Evolutionary conservation across 2,329 filamentous ascomycete genomes (phyloP).

Genomic region (Penicillium italicum): DNA sequence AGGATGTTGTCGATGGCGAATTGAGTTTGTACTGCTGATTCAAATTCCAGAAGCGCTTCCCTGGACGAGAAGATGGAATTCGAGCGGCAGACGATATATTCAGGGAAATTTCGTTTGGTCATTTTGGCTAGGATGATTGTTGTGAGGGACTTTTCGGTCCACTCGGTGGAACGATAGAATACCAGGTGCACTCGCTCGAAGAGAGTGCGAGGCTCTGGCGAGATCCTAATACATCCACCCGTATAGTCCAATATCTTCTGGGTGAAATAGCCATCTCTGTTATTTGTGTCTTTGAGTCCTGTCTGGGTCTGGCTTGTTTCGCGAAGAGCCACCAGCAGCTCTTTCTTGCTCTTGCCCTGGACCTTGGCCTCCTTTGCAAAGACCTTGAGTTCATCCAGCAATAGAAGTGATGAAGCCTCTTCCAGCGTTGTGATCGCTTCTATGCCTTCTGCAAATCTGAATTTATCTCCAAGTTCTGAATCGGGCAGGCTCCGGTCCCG

Average conservation of each 20-base stretch:
- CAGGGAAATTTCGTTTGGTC: conserved; percentile 78
- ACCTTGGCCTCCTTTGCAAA: conserved; percentile 84
- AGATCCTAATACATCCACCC: conserved; percentile 80
- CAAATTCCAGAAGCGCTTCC: conserved; percentile 75
- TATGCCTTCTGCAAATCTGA: conserved; percentile 77
- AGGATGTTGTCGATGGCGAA: conserved; percentile 76
- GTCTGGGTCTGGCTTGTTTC: conserved; percentile 69
- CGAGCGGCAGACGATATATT: conserved; percentile 85
- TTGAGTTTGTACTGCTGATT: conserved; percentile 78
- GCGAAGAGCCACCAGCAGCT: conserved; percentile 71
- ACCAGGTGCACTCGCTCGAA: conserved; percentile 95
- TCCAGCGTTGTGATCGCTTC: conserved; percentile 73
- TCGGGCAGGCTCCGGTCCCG: conserved; percentile 54
- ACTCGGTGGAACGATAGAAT: conserved; percentile 92
- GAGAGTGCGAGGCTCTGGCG: conserved; percentile 66
- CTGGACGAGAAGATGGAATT: conserved; percentile 83
- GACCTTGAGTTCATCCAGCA: conserved; percentile 80
- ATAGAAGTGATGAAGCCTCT: conserved; percentile 75
- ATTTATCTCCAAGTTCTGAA: conserved; percentile 52
- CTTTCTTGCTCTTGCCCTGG: conserved; percentile 81
- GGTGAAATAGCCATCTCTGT: conserved; percentile 70
- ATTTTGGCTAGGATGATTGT: conserved; percentile 93
- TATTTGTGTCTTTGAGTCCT: conserved; percentile 67
- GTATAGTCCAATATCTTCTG: conserved; percentile 72
- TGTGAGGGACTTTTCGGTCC: conserved; percentile 95